Evolutionary conservation across 2,329 filamentous ascomycete genomes (phyloP).

Genomic region (Ophiostoma pallidulum): DNA sequence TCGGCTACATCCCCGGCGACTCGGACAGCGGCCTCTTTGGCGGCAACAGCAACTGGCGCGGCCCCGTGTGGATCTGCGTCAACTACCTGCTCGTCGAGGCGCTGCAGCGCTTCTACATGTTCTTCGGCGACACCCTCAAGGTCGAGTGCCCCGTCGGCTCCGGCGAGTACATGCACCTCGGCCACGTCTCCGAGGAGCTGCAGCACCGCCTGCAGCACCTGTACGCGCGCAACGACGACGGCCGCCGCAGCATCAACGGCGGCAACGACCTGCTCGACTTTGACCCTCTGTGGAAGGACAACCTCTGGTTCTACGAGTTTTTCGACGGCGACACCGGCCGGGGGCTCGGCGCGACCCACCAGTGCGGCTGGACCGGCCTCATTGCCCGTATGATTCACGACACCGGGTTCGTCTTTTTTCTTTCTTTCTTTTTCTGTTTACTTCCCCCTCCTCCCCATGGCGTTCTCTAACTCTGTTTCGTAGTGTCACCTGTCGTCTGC

Average conservation of each 20-base stretch:
- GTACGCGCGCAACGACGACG: constrained; percentile 75
- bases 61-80: constrained; percentile 90
- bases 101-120: constrained; percentile 90
- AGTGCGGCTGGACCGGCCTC: constrained; percentile 92
- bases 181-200: constrained; percentile 87
- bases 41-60: constrained; percentile 97
- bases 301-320: constrained; percentile 95
- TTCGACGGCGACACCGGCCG: constrained; percentile 89
- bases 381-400: constrained; percentile 97
- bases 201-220: constrained; percentile 91
- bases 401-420: constrained; percentile 61
- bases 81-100: constrained; percentile 93
- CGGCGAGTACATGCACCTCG: constrained; percentile 90
- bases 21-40: constrained; percentile 93
- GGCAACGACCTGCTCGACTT: constrained; percentile 81
- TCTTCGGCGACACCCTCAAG: constrained; percentile 80
- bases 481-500: constrained; percentile 79
- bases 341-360: constrained; percentile 84
- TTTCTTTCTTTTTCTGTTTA: neutral
- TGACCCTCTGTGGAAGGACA: constrained; percentile 85
- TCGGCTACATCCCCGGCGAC: constrained; percentile 88
- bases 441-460: too few relatives aligned
- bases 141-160: constrained; percentile 92
- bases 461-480: neutral
- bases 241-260: constrained; percentile 78